phyloP scores from a whole-genome alignment of 2,329 filamentous ascomycete species.

The Dactylellina leptospora region DNA sequence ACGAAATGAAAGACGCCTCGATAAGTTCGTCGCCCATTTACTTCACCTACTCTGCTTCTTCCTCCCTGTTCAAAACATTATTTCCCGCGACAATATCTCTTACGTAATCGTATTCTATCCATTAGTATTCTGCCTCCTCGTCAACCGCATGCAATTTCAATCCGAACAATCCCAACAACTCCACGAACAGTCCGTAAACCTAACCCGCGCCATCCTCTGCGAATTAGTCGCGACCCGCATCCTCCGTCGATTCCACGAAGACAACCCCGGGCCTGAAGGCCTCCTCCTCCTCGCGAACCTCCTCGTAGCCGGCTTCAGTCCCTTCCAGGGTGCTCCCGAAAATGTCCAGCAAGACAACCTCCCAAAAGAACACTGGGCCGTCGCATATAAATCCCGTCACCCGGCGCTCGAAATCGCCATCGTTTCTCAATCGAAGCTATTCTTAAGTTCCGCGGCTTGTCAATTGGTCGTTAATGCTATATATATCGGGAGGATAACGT shows the following conservation, averaged over 20 bases:
- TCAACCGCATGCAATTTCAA: conserved; percentile 81
- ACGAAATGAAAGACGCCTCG: conserved; percentile 80
- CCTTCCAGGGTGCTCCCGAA: conserved; percentile 81
- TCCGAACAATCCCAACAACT: conserved; percentile 78
- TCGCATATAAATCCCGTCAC: conserved; percentile 60
- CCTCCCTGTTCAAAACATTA: too few relatives aligned
- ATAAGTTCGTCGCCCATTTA: conserved; percentile 66
- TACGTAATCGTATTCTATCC: conserved; percentile 32
- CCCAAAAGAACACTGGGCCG: conserved; percentile 63
- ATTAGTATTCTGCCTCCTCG: conserved; percentile 81
- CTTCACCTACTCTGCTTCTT: too few relatives aligned
- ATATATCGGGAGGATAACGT: conserved; percentile 80
- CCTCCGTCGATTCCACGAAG: conserved; percentile 79
- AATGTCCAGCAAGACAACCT: conserved; percentile 70
- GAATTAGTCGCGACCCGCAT: conserved; percentile 82
- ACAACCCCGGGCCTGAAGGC: conserved; percentile 74
- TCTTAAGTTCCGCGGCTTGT: conserved; percentile 78
- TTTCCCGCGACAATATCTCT: too few relatives aligned
- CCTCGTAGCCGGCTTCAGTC: conserved; percentile 82
- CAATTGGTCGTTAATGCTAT: conserved; percentile 85
- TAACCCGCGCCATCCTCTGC: conserved; percentile 78
- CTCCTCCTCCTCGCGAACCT: conserved; percentile 79
- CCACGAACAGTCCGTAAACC: conserved; percentile 82
- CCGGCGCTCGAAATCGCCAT: conserved; percentile 85
- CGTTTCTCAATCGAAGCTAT: conserved; percentile 79